Percentiles rank a stretch among this genome's conserved stretches.
phyloP scores from a whole-genome alignment of 2,329 filamentous ascomycete genomes.

The Pseudogymnoascus sp. region DNA sequence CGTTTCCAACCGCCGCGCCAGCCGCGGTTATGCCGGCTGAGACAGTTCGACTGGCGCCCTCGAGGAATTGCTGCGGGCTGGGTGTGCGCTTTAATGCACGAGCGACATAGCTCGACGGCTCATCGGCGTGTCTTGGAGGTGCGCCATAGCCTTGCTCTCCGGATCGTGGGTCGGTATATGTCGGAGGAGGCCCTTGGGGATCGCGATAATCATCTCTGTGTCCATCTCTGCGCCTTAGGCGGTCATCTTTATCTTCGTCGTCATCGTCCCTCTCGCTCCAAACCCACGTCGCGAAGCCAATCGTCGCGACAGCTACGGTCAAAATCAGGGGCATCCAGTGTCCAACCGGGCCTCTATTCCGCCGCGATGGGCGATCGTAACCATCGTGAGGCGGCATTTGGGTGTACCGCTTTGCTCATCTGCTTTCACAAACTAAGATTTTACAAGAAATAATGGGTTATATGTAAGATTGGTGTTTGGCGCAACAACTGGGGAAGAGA shows the following conservation, averaged over 20 bases:
- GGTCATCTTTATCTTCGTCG: conserved; percentile 55
- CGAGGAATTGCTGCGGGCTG: conserved; percentile 81
- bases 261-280: conserved; percentile 81
- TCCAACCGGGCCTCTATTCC: conserved; percentile 54
- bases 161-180: conserved; percentile 31
- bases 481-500: neutral
- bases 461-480: conserved; percentile 6
- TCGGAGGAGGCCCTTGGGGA: conserved; percentile 32
- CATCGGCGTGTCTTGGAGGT: conserved; percentile 29
- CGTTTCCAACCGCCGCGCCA: conserved; percentile 72
- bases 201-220: conserved; percentile 42
- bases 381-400: conserved; percentile 59
- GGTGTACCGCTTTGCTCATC: conserved; percentile 14
- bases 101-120: conserved; percentile 56
- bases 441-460: neutral
- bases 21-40: conserved; percentile 75
- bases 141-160: conserved; percentile 36
- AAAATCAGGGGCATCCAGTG: conserved; percentile 87
- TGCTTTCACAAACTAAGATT: conserved; percentile 1
- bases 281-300: conserved; percentile 81
- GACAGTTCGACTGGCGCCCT: conserved; percentile 72
- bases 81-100: conserved; percentile 73
- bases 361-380: conserved; percentile 34
- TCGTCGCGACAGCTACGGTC: conserved; percentile 79
- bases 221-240: conserved; percentile 40